Evolutionary conservation across 1,139 yeast species (phyloP).

Genomic region (Wickerhamiella infanticola): DNA sequence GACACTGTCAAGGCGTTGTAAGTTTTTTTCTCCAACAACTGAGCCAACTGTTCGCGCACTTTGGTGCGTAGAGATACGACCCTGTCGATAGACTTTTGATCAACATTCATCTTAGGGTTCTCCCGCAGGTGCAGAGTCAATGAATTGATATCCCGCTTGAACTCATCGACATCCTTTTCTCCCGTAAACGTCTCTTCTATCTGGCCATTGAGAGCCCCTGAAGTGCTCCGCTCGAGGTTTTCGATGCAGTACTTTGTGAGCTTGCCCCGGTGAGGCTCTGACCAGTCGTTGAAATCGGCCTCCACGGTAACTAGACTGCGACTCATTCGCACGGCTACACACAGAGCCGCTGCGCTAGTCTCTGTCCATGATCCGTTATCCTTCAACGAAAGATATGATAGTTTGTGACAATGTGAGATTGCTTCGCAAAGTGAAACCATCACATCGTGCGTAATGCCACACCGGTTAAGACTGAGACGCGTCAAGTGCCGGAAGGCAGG

Average conservation of each 20-base stretch:
- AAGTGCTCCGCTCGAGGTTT: slow-evolving; percentile 42
- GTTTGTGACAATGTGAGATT: slow-evolving; percentile 48
- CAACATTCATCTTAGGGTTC: slow-evolving; percentile 9
- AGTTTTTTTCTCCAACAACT: slow-evolving; percentile 15
- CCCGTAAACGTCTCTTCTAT: slow-evolving; percentile 1
- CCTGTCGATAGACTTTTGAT: neutral
- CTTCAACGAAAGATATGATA: slow-evolving; percentile 61
- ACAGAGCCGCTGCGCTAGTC: slow-evolving; percentile 50
- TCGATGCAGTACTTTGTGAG: slow-evolving; percentile 71
- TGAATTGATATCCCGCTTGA: slow-evolving; percentile 23
- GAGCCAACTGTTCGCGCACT: slow-evolving; percentile 18
- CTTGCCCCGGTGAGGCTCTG: slow-evolving; percentile 59
- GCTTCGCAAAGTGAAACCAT: slow-evolving; percentile 55
- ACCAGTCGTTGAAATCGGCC: slow-evolving; percentile 50
- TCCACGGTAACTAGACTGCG: slow-evolving; percentile 53
- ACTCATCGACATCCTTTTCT: slow-evolving; percentile 8
- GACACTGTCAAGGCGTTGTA: slow-evolving; percentile 13
- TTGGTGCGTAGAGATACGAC: slow-evolving; percentile 14
- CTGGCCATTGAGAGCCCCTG: neutral
- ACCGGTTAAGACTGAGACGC: slow-evolving; percentile 65
- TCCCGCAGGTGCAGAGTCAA: slow-evolving; percentile 22
- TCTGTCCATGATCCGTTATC: slow-evolving; percentile 45
- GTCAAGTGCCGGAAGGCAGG: slow-evolving; percentile 52
- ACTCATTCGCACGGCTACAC: slow-evolving; percentile 55
- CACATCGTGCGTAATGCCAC: slow-evolving; percentile 47